Evolutionary conservation across 225 moss, liverwort and hornwort genomes (phyloP), one percentile per base, ranked within the genome.

Genomic region (Pseudisothecium myosuroides): DNA sequence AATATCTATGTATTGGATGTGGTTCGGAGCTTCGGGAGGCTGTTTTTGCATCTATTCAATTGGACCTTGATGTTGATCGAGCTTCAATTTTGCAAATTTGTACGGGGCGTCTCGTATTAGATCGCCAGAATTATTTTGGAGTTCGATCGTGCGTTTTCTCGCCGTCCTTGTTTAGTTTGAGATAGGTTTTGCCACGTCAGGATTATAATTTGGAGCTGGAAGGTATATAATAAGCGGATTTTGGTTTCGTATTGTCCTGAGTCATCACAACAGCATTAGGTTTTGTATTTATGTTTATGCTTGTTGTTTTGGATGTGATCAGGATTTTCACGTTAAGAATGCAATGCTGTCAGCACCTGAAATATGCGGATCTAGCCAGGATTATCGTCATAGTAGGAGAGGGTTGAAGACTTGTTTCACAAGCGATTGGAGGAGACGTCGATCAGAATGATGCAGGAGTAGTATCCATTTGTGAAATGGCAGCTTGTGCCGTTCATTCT

Each of bases 401-500:
- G 80, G 80, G 55, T 90, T 88, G 76, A 87, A 85, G 79, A 85
- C 32, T 20, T 76, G 81, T 75, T 90, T 90, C 76, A 39, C 62
- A 58, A 88, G 82, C 52, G 66, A 74, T 76, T 52, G 49, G 92
- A 90, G 62, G 29, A 76, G 81, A 75, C 52, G 55, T 78, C 21
- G 61, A 66, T 58, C 64, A 60, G 67, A 86, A 88, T 88, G 89
- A 66, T 86, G 83, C 80, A 54, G 85, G 85, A 86, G 36, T 72
- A 88, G 64, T 20, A 20, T 85, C 19, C 17, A 82, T 32, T 39
- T 61, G 50, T 88, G 78, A 86, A 67, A 88, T 80, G 68, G 37
- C 83, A 91, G 63, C 76, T 86, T 86, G 83, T 83, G 83, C 83
- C 86, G 72, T 83, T 90, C 76, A 55, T 86, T 80, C 83, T 86